A percentile compares a stretch with the other conserved stretches of the same genome.
These are phyloP conservation scores for Trichoderma cornu-damae DNA, from an alignment of 2,329 filamentous ascomycete genomes.

Conservation along the genomic window DNA sequence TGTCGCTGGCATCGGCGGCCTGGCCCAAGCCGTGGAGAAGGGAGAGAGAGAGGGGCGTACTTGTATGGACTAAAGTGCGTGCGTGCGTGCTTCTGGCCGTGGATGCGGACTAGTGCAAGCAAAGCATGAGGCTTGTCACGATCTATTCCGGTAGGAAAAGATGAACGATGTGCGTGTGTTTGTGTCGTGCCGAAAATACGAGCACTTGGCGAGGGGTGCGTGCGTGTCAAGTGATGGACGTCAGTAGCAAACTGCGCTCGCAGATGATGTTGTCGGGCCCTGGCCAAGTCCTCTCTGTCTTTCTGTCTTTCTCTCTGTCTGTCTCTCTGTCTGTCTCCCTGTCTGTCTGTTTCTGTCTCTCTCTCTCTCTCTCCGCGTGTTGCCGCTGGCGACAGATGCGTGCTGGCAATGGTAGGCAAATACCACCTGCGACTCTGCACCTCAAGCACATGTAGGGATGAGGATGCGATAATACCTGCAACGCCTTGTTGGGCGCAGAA, in stretches of 20 bases:
- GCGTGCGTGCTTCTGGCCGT: not conserved
- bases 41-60: conserved; percentile 8
- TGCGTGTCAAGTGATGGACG: conserved; percentile 5
- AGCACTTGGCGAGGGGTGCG: not conserved
- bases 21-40: conserved; percentile 15
- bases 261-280: not conserved
- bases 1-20: conserved; percentile 12
- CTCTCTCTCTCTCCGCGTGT: not conserved
- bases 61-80: not conserved
- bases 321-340: not conserved
- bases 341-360: not conserved
- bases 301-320: not conserved
- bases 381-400: conserved; percentile 2
- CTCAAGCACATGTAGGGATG: not conserved
- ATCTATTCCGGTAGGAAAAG: too few species aligned
- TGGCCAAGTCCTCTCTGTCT: not conserved
- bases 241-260: not conserved
- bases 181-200: too few species aligned
- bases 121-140: too few species aligned
- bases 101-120: too few species aligned
- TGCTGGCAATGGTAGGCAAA: not conserved
- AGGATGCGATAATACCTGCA: not conserved
- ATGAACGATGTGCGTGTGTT: too few species aligned
- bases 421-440: too few species aligned
- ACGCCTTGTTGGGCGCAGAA: too few species aligned